Evolutionary conservation across 2,329 filamentous ascomycete genomes (phyloP), one percentile per base, ranked within the genome.

Genomic region (Stemphylium lycopersici): DNA sequence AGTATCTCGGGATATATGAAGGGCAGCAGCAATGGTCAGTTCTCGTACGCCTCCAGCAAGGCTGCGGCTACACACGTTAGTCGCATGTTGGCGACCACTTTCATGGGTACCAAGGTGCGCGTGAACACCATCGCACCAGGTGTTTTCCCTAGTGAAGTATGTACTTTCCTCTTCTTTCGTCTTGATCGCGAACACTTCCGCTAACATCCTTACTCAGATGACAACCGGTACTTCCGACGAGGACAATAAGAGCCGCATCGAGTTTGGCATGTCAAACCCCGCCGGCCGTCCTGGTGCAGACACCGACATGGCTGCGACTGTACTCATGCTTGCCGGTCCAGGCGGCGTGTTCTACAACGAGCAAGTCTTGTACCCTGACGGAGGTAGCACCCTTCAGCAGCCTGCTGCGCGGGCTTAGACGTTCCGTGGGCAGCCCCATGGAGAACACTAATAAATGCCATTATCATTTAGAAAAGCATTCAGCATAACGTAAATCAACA

Each of bases 1-100:
- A 81, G 78, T n/a, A 79, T 82, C 40, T 78, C 77, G 1, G 82
- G 81, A 0, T 65, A 79, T 4, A 78, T 83, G 73, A 84, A 84
- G 63, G 63, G 63, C 1, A 76, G 73, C 42, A 79, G 74, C 56
- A 70, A 61, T n/a, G 82, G 82, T 3, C 81, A 84, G 55, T 82
- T 82, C 55, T 77, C 81, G 0, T 84, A 84, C 59, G 79, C 55
- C 16, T 49, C 80, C 2, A 69, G 76, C 7, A 85, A 85, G 61
- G 82, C 79, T 2, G 77, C 77, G 1, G 75, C 72, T 26, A 79
- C 77, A 2, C 79, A 81, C 56, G 49, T 82, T 15, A 73, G 72
- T 22, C 70, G 79, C 12, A 81, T 80, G 75, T 67, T 81, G 37
- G 79, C 78, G 4, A 78, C 77, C 0, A 77, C 74, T 0, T 80